Base-by-base conservation (phyloP, 176 grass and related monocot species). In the Triticum monococcum region DNA sequence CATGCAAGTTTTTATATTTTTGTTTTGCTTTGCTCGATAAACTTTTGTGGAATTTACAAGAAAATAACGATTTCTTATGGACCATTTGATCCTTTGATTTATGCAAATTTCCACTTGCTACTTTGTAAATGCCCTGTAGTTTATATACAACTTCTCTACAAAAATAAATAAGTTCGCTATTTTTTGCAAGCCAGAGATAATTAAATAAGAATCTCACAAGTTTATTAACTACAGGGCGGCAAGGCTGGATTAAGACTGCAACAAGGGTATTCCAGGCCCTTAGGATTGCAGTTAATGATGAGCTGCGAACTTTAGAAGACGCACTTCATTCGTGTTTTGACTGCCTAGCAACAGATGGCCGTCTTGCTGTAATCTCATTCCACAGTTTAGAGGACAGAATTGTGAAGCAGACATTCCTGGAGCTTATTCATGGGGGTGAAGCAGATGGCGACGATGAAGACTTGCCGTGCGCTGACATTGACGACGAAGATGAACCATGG, bases 231-330 rank as follows among this genome's bases (percentile, higher is more conserved):
- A 40, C 92, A 98, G 93, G 97, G 33, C 87, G 90, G 24, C 94
- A 94, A 65, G 96, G 96, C 62, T 98, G 88, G 96, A 94, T 98
- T 48, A 95, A 98, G 86, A 98, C 90, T 46, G 93, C 97, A n/a
- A 91, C 96, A 25, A 92, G 96, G 77, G 93, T 98, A 64, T 96
- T 94, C 77, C 96, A 96, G 75, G 90, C 90, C 17, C 92, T 98
- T 50, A 94, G 96, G 79, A 98, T 98, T 78, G 90, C 96, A 66
- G 92, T 98, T 91, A 98, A 96, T 56, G 86, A 94, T 75, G 96
- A 96, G 74, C 86, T 96, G 7, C 87, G 14, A 76, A 91, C 65
- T 59, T 52, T 98, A 52, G 87, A 98, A 89, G 90, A 98, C 78
- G 77, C 97, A n/a, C 84, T 98, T 4, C 88, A 98, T 78, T 89